phyloP scores from a whole-genome alignment of 306 rosid species.

The Vigna radiata region DNA sequence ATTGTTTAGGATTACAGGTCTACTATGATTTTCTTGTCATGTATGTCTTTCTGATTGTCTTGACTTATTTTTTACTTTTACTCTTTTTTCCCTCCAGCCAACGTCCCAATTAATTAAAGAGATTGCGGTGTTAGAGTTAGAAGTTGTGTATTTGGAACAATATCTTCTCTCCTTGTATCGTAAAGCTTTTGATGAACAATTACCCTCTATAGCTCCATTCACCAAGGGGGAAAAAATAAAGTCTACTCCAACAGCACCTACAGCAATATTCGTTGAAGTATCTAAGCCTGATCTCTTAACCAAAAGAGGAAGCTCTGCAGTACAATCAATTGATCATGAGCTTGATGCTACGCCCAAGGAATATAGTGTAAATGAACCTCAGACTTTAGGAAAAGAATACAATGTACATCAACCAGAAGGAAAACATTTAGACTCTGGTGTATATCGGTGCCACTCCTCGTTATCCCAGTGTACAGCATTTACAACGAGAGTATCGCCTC shows the following conservation, averaged over 20 bases:
- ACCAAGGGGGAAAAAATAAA: conserved; percentile 55
- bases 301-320: conserved; percentile 56
- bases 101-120: conserved; percentile 83
- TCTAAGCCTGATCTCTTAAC: conserved; percentile 47
- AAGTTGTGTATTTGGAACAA: conserved; percentile 91
- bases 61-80: background rate
- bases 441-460: conserved; percentile 80
- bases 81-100: conserved; percentile 63
- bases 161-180: conserved; percentile 91
- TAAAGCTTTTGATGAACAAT: conserved; percentile 79
- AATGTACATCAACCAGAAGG: conserved; percentile 55
- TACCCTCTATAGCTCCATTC: conserved; percentile 52
- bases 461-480: conserved; percentile 66
- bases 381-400: conserved; percentile 49
- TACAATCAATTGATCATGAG: conserved; percentile 53
- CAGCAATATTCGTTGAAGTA: conserved; percentile 48
- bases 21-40: conserved; percentile 22
- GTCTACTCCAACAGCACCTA: conserved; percentile 57
- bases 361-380: conserved; percentile 43
- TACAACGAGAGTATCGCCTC: conserved; percentile 56
- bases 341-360: conserved; percentile 49
- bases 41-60: conserved; percentile 24
- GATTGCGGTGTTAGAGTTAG: conserved; percentile 86
- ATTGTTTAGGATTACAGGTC: background rate
- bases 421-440: conserved; percentile 60